Conservation (phyloP, 2,329 filamentous ascomycete genomes). For the Fusarium hainanense region DNA sequence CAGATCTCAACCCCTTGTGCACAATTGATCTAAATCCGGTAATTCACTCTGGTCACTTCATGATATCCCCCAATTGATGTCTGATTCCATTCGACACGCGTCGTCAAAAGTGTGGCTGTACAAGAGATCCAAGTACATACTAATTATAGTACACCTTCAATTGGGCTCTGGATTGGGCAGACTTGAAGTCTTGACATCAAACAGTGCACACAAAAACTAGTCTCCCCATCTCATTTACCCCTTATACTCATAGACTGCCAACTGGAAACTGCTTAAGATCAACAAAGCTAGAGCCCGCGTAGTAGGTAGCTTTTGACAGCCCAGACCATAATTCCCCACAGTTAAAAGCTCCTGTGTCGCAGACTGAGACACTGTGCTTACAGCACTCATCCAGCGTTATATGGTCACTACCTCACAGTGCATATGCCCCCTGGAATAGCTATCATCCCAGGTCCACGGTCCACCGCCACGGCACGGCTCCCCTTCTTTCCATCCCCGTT, state of each 20-base stretch:
- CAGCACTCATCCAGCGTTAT: neutral
- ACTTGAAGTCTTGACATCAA: constrained; percentile 2
- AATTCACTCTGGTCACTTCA: neutral
- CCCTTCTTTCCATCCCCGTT: constrained; percentile 42
- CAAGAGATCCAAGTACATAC: neutral
- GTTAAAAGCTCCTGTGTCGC: constrained; percentile 18
- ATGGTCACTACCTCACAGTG: constrained; percentile 32
- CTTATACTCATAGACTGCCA: constrained; percentile 21
- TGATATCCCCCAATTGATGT: neutral
- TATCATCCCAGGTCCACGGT: constrained; percentile 16
- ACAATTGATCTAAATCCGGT: neutral
- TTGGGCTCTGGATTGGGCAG: constrained; percentile 30
- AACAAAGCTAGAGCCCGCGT: constrained; percentile 36
- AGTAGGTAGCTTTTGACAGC: constrained; percentile 25
- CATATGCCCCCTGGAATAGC: constrained; percentile 7
- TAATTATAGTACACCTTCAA: constrained; percentile 15
- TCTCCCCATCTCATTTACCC: constrained; percentile 42
- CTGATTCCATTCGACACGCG: constrained; percentile 20
- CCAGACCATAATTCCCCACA: constrained; percentile 35
- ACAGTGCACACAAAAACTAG: constrained; percentile 13
- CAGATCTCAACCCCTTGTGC: neutral
- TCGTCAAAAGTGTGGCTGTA: constrained; percentile 35
- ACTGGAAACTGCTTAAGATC: constrained; percentile 24
- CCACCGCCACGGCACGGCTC: constrained; percentile 33
- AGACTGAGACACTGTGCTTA: constrained; percentile 36